Evolutionary conservation across 106 monocot species (phyloP), one percentile per base, ranked within the genome.

Genomic region (Iris macrosiphon): DNA sequence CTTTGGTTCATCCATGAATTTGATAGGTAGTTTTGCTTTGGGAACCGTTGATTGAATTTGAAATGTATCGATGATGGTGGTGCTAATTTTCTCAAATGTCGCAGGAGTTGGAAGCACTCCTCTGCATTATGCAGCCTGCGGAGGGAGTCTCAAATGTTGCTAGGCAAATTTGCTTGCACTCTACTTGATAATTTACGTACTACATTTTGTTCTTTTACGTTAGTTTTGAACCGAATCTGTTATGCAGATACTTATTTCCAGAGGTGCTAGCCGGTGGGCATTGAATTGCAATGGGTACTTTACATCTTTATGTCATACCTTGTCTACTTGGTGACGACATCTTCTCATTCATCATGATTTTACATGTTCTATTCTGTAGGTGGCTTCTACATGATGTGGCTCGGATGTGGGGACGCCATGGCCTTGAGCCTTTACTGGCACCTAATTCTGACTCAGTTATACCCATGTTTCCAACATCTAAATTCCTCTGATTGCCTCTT

Each of bases 361-460:
- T 33, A 15, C n/a, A 12, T 55, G 22, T 16, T 7, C 17, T 14
- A 12, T 31, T 29, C 44, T 42, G 24, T 65, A 91, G 90, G 66
- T 91, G 84, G 85, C 90, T 91, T 70, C 90, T 85, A 34, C 13
- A 63, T 55, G 84, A 91, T 75, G 72, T 85, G 19, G 85, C 90
- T n/a, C 75, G 71, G 49, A 74, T 78, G 39, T 81, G 81, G 77
- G 70, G 76, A 27, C 68, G 69, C 6, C 71, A 78, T 30, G 74
- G 65, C 71, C 90, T 90, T 54, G 90, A 81, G 58, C 64, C 69
- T 38, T 37, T 90, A 7, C 52, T 90, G 35, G 44, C 64, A 17
- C 89, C 89, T 4, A 64, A 70, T 32, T 81, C 84, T 30, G 38
- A 63, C 9, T 7, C 72, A 34, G 57, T 24, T 13, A 20, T 75